Evolutionary conservation across 495 filamentous ascomycete genomes (phyloP).

Genomic region (Aspergillus egyptiacus): DNA sequence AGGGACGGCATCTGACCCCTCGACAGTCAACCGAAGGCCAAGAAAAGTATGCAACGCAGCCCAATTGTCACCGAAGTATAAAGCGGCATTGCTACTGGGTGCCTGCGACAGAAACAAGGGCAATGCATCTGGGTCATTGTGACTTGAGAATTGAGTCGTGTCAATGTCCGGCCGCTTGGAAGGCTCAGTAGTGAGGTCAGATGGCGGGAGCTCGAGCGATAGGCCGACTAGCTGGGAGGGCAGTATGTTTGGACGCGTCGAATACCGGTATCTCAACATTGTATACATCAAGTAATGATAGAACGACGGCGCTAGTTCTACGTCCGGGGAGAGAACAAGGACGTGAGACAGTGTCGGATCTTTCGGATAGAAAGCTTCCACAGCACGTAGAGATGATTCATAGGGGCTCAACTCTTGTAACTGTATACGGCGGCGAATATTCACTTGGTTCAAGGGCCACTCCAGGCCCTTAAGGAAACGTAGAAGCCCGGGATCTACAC

Average conservation of each 20-base stretch:
- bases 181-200: slow-evolving; percentile 45
- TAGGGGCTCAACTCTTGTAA: slow-evolving; percentile 47
- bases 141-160: background rate
- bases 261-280: slow-evolving; percentile 69
- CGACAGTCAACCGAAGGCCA: slow-evolving; percentile 47
- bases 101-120: slow-evolving; percentile 75
- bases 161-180: slow-evolving; percentile 45
- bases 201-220: slow-evolving; percentile 64
- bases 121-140: slow-evolving; percentile 20
- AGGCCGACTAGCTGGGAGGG: slow-evolving; percentile 60
- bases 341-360: slow-evolving; percentile 59
- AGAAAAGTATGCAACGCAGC: slow-evolving; percentile 71
- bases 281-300: slow-evolving; percentile 77
- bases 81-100: slow-evolving; percentile 69
- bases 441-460: slow-evolving; percentile 59
- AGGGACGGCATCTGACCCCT: slow-evolving; percentile 30
- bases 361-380: slow-evolving; percentile 77
- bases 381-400: slow-evolving; percentile 61
- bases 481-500: slow-evolving; percentile 55
- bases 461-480: slow-evolving; percentile 53
- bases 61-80: slow-evolving; percentile 83
- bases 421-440: slow-evolving; percentile 65
- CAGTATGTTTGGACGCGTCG: slow-evolving; percentile 37
- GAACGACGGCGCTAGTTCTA: slow-evolving; percentile 66
- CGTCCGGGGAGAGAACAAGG: slow-evolving; percentile 69